Conservation (phyloP, 2,329 filamentous ascomycete genomes). For the Chaetomium olivaceum region DNA sequence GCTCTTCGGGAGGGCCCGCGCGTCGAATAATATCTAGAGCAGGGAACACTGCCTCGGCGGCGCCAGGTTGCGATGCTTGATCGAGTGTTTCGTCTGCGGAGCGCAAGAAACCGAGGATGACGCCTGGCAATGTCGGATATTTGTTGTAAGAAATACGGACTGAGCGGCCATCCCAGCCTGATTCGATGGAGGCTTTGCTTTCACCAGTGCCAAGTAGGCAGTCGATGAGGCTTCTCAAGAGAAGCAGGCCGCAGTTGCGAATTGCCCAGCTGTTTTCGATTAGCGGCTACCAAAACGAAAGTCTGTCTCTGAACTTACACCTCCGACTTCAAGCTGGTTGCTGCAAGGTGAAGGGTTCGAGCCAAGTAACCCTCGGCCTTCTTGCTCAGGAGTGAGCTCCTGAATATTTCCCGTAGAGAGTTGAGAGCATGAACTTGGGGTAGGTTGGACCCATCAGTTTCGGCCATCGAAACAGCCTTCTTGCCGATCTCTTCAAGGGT, state of each 20-base stretch:
- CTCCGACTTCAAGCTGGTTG: constrained; percentile 73
- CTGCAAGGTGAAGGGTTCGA: constrained; percentile 74
- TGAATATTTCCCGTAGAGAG: constrained; percentile 88
- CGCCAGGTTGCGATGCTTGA: constrained; percentile 37
- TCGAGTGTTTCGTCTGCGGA: constrained; percentile 50
- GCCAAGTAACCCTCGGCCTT: constrained; percentile 74
- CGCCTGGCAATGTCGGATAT: constrained; percentile 64
- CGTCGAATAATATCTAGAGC: constrained; percentile 79
- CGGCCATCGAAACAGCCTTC: constrained; percentile 52
- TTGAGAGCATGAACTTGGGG: constrained; percentile 95
- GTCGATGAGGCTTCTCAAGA: constrained; percentile 83
- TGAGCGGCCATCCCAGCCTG: constrained; percentile 64
- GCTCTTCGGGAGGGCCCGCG: constrained; percentile 62
- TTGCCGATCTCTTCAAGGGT: constrained; percentile 62
- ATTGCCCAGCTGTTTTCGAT: constrained; percentile 73
- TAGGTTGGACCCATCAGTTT: constrained; percentile 66
- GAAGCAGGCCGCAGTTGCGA: constrained; percentile 86
- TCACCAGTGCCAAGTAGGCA: constrained; percentile 74
- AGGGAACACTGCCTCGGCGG: constrained; percentile 75
- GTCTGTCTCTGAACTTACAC: constrained; percentile 54
- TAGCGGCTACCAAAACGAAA: not conserved
- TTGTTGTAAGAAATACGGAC: constrained; percentile 69
- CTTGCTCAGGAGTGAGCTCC: constrained; percentile 72
- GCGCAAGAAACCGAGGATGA: constrained; percentile 64
- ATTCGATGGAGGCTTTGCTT: constrained; percentile 63